Conservation (phyloP, 306 rosid species). For the Quercus berberidifolia region DNA sequence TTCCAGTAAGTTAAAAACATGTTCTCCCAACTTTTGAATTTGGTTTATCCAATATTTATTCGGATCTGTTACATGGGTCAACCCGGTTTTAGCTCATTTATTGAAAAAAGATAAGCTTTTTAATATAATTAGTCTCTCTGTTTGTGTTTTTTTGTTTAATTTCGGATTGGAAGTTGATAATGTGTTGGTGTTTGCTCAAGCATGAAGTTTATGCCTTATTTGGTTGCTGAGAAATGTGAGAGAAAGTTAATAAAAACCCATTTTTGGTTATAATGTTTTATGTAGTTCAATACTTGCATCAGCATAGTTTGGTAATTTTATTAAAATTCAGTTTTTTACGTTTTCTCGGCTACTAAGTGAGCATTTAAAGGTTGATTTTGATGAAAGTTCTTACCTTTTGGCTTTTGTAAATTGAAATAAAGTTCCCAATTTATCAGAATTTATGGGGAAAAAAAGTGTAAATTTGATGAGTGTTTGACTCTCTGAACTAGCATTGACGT, state of each 20-base stretch:
- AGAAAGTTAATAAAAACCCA: background rate
- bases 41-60: background rate
- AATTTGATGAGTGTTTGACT: no score
- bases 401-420: no score
- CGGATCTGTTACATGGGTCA: background rate
- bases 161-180: background rate
- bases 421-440: no score
- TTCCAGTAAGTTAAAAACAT: slow-evolving; percentile 39
- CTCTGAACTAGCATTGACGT: background rate
- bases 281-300: background rate
- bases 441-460: no score
- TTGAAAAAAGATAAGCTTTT: no score
- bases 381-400: background rate
- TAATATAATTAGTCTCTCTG: background rate
- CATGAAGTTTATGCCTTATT: background rate
- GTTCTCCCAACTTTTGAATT: background rate
- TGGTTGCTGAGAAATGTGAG: background rate
- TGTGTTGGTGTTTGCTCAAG: background rate
- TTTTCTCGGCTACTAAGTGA: background rate
- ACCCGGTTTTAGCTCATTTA: background rate
- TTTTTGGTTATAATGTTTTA: background rate
- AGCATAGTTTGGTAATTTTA: background rate
- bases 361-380: background rate
- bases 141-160: background rate
- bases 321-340: background rate